Evolutionary conservation across 768 basidiomycete species (phyloP).

Genomic region (Tylopilus felleus): DNA sequence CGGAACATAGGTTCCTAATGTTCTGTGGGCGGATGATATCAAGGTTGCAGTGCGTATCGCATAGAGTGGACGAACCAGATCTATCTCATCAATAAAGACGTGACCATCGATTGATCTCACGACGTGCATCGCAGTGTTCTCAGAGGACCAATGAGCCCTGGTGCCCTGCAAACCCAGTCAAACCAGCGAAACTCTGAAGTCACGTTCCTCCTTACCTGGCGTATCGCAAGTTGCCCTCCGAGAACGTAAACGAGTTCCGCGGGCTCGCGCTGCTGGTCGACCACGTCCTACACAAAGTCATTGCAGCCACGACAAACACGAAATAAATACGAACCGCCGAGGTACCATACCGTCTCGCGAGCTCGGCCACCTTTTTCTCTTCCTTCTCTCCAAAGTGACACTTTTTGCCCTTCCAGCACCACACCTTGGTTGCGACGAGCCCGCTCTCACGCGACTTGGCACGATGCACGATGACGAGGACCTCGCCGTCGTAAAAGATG

Average conservation of each 20-base stretch:
- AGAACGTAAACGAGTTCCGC: slow-evolving; percentile 57
- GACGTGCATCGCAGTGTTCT: slow-evolving; percentile 81
- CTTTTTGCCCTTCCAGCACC: slow-evolving; percentile 71
- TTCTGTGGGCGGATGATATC: slow-evolving; percentile 35
- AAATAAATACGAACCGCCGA: slow-evolving; percentile 42
- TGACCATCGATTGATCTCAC: slow-evolving; percentile 51
- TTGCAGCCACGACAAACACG: not conserved
- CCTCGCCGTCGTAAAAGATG: slow-evolving; percentile 73
- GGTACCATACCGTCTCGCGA: slow-evolving; percentile 73
- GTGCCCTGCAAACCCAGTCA: slow-evolving; percentile 47
- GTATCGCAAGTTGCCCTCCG: slow-evolving; percentile 67
- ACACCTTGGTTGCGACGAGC: slow-evolving; percentile 65
- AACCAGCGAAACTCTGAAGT: not conserved
- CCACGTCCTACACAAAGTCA: slow-evolving; percentile 25
- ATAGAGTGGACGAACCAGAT: slow-evolving; percentile 46
- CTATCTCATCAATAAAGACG: slow-evolving; percentile 66
- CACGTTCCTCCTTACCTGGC: slow-evolving; percentile 52
- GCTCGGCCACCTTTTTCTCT: slow-evolving; percentile 61
- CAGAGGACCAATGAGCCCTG: slow-evolving; percentile 69
- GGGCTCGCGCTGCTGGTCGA: slow-evolving; percentile 65
- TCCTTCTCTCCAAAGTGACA: slow-evolving; percentile 55
- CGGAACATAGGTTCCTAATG: slow-evolving; percentile 73
- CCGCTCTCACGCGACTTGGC: slow-evolving; percentile 62
- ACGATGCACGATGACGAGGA: slow-evolving; percentile 66
- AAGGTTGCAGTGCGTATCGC: not conserved